Evolutionary conservation across 805 yeast genomes (phyloP).

Genomic region (Candida nonsorbophila): DNA sequence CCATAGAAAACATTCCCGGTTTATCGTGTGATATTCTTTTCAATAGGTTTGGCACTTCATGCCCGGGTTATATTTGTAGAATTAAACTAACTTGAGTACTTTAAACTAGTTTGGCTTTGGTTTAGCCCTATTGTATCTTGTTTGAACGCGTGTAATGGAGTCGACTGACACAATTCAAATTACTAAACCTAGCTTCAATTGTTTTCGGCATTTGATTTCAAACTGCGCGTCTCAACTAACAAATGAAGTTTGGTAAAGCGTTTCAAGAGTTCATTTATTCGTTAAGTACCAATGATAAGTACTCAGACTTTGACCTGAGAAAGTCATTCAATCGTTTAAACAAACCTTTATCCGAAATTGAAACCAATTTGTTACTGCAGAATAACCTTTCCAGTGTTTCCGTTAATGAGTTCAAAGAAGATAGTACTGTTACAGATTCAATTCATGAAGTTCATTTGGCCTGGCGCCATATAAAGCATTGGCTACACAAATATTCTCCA

Average conservation of each 20-base stretch:
- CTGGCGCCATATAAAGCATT: slow-evolving; percentile 84
- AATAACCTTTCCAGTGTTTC: slow-evolving; percentile 2
- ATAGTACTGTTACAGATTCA: slow-evolving; percentile 49
- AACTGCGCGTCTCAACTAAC: no score
- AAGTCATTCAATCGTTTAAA: slow-evolving; percentile 39
- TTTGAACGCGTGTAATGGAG: no score
- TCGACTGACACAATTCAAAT: no score
- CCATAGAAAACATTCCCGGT: slow-evolving; percentile 40
- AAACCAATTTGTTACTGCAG: slow-evolving; percentile 18
- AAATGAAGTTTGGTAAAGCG: slow-evolving; percentile 24
- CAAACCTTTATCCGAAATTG: slow-evolving; percentile 29
- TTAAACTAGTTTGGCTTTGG: no score
- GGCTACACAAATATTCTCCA: slow-evolving; percentile 75
- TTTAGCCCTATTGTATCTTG: no score
- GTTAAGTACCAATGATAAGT: slow-evolving; percentile 61
- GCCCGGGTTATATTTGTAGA: slow-evolving; percentile 40
- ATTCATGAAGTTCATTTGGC: slow-evolving; percentile 71
- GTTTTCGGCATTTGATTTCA: no score
- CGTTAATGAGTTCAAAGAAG: slow-evolving; percentile 14
- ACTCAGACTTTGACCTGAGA: slow-evolving; percentile 58
- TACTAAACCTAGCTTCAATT: no score
- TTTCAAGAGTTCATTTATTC: slow-evolving; percentile 59
- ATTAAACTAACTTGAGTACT: no score
- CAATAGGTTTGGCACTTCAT: slow-evolving; percentile 42
- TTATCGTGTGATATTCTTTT: slow-evolving; percentile 38